A percentile compares a stretch with the other conserved stretches of the same genome.
Evolutionary conservation across 352 stramenopile species (phyloP).

Genomic region (Globisporangium echinulatum): DNA sequence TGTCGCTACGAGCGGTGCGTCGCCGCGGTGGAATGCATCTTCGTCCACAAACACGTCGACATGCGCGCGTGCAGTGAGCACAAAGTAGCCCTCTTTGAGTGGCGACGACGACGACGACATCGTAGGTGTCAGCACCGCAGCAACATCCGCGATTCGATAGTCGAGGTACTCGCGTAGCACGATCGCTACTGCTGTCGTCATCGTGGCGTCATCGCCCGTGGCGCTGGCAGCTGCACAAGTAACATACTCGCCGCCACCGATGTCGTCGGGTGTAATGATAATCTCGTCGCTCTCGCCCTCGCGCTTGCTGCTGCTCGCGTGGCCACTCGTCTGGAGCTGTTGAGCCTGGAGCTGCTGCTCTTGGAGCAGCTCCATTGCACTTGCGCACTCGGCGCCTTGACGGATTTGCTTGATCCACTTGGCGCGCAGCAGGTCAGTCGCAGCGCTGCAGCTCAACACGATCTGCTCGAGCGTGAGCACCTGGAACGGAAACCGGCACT

Average conservation of each 20-base stretch:
- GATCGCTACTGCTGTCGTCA: neutral
- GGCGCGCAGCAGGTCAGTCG: conserved; percentile 45
- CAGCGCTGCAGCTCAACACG: conserved; percentile 51
- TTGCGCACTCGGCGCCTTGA: conserved; percentile 35
- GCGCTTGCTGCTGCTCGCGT: neutral
- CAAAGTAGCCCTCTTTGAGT: conserved; percentile 24
- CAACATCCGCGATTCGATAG: conserved; percentile 5
- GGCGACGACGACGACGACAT: conserved; percentile 9
- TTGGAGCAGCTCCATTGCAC: conserved; percentile 47
- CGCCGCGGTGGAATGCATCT: conserved; percentile 25
- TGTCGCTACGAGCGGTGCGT: conserved; percentile 15
- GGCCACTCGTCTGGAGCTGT: neutral
- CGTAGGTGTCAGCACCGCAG: conserved; percentile 2
- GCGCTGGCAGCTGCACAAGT: too few species aligned
- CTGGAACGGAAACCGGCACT: conserved; percentile 53
- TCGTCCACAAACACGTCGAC: conserved; percentile 42
- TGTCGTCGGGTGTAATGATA: neutral
- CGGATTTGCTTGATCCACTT: conserved; percentile 68
- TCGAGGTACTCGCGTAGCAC: conserved; percentile 12
- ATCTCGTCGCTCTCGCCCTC: neutral
- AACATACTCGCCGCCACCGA: neutral
- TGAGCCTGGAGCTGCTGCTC: conserved; percentile 36
- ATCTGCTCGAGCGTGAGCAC: conserved; percentile 63
- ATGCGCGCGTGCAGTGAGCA: conserved; percentile 24
- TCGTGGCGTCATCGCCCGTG: neutral